Evolutionary conservation across 306 rosid species (phyloP).

Genomic region (Casuarina cunninghamiana): DNA sequence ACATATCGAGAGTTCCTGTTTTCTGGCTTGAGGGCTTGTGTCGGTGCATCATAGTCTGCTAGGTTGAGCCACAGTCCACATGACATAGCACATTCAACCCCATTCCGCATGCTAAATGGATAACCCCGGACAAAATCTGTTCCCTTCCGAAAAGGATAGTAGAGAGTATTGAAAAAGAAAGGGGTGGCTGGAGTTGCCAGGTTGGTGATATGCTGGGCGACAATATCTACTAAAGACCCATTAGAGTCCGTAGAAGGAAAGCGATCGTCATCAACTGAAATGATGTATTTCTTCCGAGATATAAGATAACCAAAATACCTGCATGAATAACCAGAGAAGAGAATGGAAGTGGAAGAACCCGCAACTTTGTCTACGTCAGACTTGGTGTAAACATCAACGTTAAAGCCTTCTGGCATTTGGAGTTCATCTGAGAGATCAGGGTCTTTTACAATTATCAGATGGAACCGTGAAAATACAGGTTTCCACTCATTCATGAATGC

Average conservation of each 20-base stretch:
- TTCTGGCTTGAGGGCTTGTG: constrained; percentile 82
- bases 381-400: constrained; percentile 52
- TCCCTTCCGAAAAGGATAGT: constrained; percentile 89
- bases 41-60: constrained; percentile 94
- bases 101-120: constrained; percentile 93
- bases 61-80: constrained; percentile 96
- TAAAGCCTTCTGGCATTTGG: constrained; percentile 70
- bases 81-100: constrained; percentile 82
- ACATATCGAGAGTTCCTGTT: constrained; percentile 72
- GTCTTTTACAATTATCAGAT: constrained; percentile 82
- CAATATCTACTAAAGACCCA: constrained; percentile 60
- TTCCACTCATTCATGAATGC: constrained; percentile 80
- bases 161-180: constrained; percentile 95
- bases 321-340: constrained; percentile 90
- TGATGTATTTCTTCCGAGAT: constrained; percentile 77
- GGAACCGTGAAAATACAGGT: constrained; percentile 69
- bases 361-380: constrained; percentile 66
- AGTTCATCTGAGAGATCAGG: constrained; percentile 84
- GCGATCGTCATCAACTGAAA: constrained; percentile 93
- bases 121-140: constrained; percentile 98
- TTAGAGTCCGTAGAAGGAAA: constrained; percentile 66
- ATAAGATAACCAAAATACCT: constrained; percentile 88
- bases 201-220: constrained; percentile 76
- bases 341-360: constrained; percentile 64
- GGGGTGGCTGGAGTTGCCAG: constrained; percentile 95